These are phyloP conservation scores for Lojkania enalia DNA, from an alignment of 2,329 filamentous ascomycete species.

Conservation along the genomic window DNA sequence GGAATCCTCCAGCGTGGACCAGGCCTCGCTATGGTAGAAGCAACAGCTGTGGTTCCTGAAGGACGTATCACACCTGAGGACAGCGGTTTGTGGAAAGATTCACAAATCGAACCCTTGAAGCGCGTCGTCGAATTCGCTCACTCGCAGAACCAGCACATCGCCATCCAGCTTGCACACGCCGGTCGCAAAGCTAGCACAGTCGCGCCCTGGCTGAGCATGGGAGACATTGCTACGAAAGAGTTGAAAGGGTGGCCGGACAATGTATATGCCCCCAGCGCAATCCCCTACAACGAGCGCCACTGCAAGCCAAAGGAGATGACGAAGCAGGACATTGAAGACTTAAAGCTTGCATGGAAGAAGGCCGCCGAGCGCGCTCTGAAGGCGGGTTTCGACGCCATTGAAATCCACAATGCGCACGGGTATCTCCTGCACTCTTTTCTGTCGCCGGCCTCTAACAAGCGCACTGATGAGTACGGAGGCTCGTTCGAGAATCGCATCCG, in stretches of 20 bases:
- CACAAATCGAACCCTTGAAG: slow-evolving; percentile 72
- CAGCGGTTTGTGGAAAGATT: slow-evolving; percentile 80
- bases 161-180: slow-evolving; percentile 80
- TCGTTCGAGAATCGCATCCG: slow-evolving; percentile 72
- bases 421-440: slow-evolving; percentile 75
- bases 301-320: slow-evolving; percentile 69
- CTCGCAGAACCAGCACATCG: slow-evolving; percentile 74
- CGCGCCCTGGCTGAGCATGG: slow-evolving; percentile 64
- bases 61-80: slow-evolving; percentile 85
- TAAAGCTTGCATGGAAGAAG: slow-evolving; percentile 66
- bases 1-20: slow-evolving; percentile 77
- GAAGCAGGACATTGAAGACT: slow-evolving; percentile 65
- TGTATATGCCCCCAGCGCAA: slow-evolving; percentile 60
- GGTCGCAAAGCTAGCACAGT: slow-evolving; percentile 66
- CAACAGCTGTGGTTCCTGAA: slow-evolving; percentile 72
- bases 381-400: slow-evolving; percentile 76
- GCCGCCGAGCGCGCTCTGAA: slow-evolving; percentile 58
- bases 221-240: slow-evolving; percentile 59
- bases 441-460: slow-evolving; percentile 68
- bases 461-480: slow-evolving; percentile 70
- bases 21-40: slow-evolving; percentile 75
- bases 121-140: slow-evolving; percentile 78
- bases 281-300: slow-evolving; percentile 64
- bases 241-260: slow-evolving; percentile 59
- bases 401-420: slow-evolving; percentile 80